phyloP scores from a whole-genome alignment of 2,329 filamentous ascomycete genomes.

The Pseudocercospora vitis region DNA sequence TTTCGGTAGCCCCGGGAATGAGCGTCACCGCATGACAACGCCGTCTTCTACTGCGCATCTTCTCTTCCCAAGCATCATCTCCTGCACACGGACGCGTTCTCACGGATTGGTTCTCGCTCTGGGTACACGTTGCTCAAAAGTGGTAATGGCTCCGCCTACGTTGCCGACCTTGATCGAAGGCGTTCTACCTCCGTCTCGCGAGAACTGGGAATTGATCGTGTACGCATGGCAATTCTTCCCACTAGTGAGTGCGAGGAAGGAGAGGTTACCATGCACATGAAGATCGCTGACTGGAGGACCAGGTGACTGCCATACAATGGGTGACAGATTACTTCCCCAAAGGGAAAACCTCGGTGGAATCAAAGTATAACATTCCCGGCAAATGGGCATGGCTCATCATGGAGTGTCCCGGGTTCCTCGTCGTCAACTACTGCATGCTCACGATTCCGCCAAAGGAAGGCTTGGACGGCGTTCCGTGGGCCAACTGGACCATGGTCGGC shows the following conservation, averaged over 20 bases:
- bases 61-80: no score
- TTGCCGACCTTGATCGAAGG: constrained; percentile 42
- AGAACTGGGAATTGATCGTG: constrained; percentile 51
- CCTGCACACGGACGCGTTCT: no score
- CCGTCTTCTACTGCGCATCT: background rate
- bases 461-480: constrained; percentile 64
- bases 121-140: no score
- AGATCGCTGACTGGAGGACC: constrained; percentile 15
- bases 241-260: constrained; percentile 40
- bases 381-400: constrained; percentile 84
- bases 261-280: background rate
- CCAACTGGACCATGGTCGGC: constrained; percentile 72
- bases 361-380: constrained; percentile 81
- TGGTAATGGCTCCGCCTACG: background rate
- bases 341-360: constrained; percentile 82
- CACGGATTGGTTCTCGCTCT: no score
- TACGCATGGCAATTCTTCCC: constrained; percentile 53
- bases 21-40: background rate
- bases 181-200: constrained; percentile 51
- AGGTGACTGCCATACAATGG: constrained; percentile 77
- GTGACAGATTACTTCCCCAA: constrained; percentile 78
- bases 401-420: constrained; percentile 77
- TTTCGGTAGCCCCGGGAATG: constrained; percentile 1
- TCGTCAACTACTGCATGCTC: constrained; percentile 75
- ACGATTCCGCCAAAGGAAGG: constrained; percentile 62